Evolutionary conservation across 2,329 filamentous ascomycete genomes (phyloP), one percentile per base, ranked within the genome.

Genomic region (Neurospora sp.): DNA sequence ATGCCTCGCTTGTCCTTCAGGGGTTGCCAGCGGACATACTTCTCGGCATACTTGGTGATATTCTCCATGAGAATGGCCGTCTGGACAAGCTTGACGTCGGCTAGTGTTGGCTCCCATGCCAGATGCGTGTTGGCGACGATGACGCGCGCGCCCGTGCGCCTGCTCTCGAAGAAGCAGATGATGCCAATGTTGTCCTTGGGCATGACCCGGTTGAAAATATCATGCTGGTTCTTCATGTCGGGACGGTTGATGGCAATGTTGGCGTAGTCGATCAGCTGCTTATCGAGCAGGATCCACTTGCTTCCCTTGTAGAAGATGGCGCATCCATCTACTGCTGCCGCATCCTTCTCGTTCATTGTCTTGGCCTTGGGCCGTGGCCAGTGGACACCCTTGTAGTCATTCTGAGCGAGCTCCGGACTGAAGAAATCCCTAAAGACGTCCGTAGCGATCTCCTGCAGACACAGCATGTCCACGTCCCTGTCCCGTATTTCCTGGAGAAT

Each of bases 141-240:
- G 77, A 98, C 83, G 70, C 96, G 90, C 15, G 93, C 90, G n/a
- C 96, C 96, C 0, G 95, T 97, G 71, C 88, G 83, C 43, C 95
- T 89, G 76, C 97, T 97, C 80, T 99, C 96, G 72, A 99, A 88
- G 83, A 98, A 97, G 69, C 91, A 89, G 66, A 97, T 88, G 66
- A 97, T 91, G 17, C 92, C 96, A 79, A 99, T 97, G 78, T 98
- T 95, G 84, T 99, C 96, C 81, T 96, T 93, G 72, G 95, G 94
- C 96, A 97, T 98, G 71, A 99, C 91, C 37, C 96, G 91, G 79
- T 99, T 99, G 86, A 97, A 98, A 70, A 98, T 95, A 77, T 99
- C 96, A 78, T 97, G 92, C 77, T 97, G 93, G 70, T 94, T 92
- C 82, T 98, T 98, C 88, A 97, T 97, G 78, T 98, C 96, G 2